Evolutionary conservation across 306 rosid genomes (phyloP).

Genomic region (Betula pendula): DNA sequence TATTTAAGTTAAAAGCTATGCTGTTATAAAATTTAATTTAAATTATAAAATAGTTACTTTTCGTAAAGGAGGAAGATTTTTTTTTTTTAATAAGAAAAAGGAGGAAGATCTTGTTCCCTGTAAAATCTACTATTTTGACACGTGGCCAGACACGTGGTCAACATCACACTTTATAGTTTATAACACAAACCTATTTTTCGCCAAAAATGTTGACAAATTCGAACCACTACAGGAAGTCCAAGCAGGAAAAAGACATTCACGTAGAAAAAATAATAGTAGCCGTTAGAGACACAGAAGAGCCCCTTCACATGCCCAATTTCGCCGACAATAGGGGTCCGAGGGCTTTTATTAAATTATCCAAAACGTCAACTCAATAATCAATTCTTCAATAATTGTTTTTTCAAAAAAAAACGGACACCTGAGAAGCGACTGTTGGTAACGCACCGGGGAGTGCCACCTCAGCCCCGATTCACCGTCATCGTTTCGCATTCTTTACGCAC

Average conservation of each 20-base stretch:
- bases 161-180: too few relatives aligned
- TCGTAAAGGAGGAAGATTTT: too few relatives aligned
- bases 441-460: constrained; percentile 11
- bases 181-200: too few relatives aligned
- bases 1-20: too few relatives aligned
- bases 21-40: too few relatives aligned
- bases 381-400: neutral
- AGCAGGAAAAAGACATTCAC: neutral
- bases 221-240: neutral
- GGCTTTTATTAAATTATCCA: neutral
- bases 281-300: neutral
- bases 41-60: too few relatives aligned
- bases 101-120: too few relatives aligned
- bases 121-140: too few relatives aligned
- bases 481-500: neutral
- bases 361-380: neutral
- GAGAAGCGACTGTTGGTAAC: neutral
- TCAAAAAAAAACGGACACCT: neutral
- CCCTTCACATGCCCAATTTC: neutral
- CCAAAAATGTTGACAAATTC: too few relatives aligned
- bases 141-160: too few relatives aligned
- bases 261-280: neutral
- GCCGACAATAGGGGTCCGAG: neutral
- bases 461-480: neutral
- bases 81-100: too few relatives aligned